phyloP scores from a whole-genome alignment of 2,329 filamentous ascomycete genomes.

The Aspergillus ruber region DNA sequence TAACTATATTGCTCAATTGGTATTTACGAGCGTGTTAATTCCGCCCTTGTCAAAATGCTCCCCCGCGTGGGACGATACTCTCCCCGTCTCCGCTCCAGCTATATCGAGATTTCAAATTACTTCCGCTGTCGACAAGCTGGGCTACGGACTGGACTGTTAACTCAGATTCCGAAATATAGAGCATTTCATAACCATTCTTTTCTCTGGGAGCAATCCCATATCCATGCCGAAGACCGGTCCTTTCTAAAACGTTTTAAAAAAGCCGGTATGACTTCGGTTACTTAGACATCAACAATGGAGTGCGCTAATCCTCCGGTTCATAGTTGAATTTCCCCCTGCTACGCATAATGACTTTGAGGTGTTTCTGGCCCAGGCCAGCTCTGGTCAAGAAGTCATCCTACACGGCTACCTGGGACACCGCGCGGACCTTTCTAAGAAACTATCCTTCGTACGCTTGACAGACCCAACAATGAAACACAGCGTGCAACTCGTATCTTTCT shows the following conservation, averaged over 20 bases:
- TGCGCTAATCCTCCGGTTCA: slow-evolving; percentile 5
- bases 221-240: slow-evolving; percentile 11
- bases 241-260: slow-evolving; percentile 41
- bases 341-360: slow-evolving; percentile 33
- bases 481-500: slow-evolving; percentile 46
- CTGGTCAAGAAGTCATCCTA: slow-evolving; percentile 45
- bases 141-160: slow-evolving; percentile 1
- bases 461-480: slow-evolving; percentile 38
- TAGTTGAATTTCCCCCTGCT: slow-evolving; percentile 44
- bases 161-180: slow-evolving; percentile 4
- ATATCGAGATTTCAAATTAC: slow-evolving; percentile 34
- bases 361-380: slow-evolving; percentile 23
- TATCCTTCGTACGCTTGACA: slow-evolving; percentile 62
- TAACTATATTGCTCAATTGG: not conserved
- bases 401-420: slow-evolving; percentile 68
- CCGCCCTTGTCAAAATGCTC: slow-evolving; percentile 10
- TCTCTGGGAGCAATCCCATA: slow-evolving; percentile 14
- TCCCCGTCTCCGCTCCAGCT: slow-evolving; percentile 26
- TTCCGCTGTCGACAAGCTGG: slow-evolving; percentile 18
- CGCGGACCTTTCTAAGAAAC: slow-evolving; percentile 59
- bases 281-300: no score
- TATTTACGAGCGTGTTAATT: not conserved
- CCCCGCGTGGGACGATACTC: slow-evolving; percentile 19
- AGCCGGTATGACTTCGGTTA: slow-evolving; percentile 32
- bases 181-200: slow-evolving; percentile 17